A percentile compares a stretch with the other conserved stretches of the same genome.
Conservation (phyloP, 2,329 filamentous ascomycete genomes). For the Fusarium sp. region DNA sequence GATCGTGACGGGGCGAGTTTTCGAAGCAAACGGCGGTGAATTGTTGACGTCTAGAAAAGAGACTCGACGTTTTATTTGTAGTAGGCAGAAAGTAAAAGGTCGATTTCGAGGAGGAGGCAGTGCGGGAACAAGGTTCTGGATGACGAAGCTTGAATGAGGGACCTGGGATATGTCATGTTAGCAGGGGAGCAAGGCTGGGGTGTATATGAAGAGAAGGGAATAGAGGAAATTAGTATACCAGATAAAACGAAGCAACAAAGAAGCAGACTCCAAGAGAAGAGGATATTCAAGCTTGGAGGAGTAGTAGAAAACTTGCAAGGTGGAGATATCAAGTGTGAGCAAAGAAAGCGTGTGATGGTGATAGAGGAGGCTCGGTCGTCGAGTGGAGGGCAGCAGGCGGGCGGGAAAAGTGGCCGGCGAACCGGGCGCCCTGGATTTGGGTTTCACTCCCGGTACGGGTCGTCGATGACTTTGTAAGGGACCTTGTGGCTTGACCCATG, state of each 20-base stretch:
- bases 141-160: constrained; percentile 33
- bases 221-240: neutral
- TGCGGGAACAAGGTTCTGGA: constrained; percentile 10
- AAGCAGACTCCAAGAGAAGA: neutral
- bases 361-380: constrained; percentile 32
- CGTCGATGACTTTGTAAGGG: neutral
- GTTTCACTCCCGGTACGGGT: neutral
- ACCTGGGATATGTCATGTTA: constrained; percentile 30
- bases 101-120: neutral
- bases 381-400: constrained; percentile 22
- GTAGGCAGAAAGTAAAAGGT: neutral
- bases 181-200: constrained; percentile 2
- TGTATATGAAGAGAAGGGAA: neutral
- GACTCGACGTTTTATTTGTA: neutral
- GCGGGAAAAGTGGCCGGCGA: constrained; percentile 41
- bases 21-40: neutral
- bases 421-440: constrained; percentile 38
- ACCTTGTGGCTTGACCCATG: neutral
- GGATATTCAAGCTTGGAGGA: neutral
- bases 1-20: constrained; percentile 4
- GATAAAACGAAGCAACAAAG: too few species aligned
- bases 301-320: neutral
- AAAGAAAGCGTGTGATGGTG: constrained; percentile 17
- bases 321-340: constrained; percentile 22
- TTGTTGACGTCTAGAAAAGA: neutral